Evolutionary conservation across 73 alveolate species (phyloP).

Genomic region (Tetrahymena malaccensis): DNA sequence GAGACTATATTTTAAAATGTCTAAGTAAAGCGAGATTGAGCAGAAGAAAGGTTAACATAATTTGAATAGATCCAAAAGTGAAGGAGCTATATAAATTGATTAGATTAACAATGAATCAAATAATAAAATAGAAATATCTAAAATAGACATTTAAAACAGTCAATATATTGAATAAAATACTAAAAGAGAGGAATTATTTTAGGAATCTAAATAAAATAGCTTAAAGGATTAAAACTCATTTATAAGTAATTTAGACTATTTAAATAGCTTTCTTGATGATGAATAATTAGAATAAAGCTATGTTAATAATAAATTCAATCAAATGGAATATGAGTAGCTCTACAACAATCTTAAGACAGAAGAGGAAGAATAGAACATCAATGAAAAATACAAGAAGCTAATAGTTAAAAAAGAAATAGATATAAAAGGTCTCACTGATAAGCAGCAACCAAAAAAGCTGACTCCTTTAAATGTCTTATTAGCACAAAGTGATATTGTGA

Average conservation of each 20-base stretch:
- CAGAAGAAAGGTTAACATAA: not conserved
- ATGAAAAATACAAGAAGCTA: not conserved
- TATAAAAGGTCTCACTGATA: not conserved
- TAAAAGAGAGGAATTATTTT: not conserved
- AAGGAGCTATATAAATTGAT: not conserved
- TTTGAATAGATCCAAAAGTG: not conserved
- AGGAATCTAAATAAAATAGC: not conserved
- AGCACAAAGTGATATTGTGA: not conserved
- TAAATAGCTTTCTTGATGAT: not conserved
- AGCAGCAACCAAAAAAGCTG: not conserved
- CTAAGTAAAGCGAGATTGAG: not conserved
- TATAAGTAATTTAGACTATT: not conserved
- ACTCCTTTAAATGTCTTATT: not conserved
- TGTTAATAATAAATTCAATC: too few relatives aligned
- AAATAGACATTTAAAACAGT: not conserved
- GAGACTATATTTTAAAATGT: not conserved
- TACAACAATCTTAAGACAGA: not conserved
- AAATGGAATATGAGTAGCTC: not conserved
- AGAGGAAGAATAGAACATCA: not conserved
- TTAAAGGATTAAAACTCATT: not conserved
- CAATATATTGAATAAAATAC: not conserved
- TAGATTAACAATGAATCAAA: not conserved
- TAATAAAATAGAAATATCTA: not conserved
- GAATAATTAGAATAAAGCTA: not conserved
- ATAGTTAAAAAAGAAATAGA: not conserved